These are phyloP conservation scores for Vitis hybrid DNA, from an alignment of 177 flowering plant species.

Conservation along the genomic window DNA sequence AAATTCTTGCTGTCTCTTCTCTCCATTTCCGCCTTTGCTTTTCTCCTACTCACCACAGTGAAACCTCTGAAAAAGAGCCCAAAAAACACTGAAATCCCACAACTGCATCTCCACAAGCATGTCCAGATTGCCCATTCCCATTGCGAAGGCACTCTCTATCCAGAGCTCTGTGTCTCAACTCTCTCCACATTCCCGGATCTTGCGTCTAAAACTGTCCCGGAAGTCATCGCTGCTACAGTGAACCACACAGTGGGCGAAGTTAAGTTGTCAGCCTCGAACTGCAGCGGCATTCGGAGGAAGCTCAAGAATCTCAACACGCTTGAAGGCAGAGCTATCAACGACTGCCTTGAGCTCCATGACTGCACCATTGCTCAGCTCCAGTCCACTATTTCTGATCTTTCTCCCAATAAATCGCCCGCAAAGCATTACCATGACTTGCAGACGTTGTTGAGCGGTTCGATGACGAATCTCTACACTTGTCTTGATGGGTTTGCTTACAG, in stretches of 20 bases:
- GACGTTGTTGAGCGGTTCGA: slow-evolving; percentile 65
- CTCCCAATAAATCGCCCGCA: slow-evolving; percentile 18
- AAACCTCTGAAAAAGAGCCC: slow-evolving; percentile 4
- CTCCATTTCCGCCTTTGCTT: slow-evolving; percentile 18
- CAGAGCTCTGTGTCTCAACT: slow-evolving; percentile 66
- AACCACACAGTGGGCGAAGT: slow-evolving; percentile 45
- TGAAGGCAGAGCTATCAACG: slow-evolving; percentile 47
- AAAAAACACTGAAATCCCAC: slow-evolving; percentile 6
- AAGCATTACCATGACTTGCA: slow-evolving; percentile 38
- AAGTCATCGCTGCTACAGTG: slow-evolving; percentile 42
- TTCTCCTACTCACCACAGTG: slow-evolving; percentile 8
- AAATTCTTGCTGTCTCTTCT: slow-evolving; percentile 16
- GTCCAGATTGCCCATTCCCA: slow-evolving; percentile 41
- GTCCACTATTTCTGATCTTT: slow-evolving; percentile 33
- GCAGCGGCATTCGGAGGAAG: slow-evolving; percentile 27
- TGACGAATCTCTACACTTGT: slow-evolving; percentile 80
- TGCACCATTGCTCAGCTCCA: slow-evolving; percentile 41
- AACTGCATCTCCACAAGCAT: slow-evolving; percentile 31
- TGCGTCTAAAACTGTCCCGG: slow-evolving; percentile 37
- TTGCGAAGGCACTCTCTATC: slow-evolving; percentile 66
- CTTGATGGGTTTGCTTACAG: slow-evolving; percentile 67
- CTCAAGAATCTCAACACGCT: slow-evolving; percentile 22
- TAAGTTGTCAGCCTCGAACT: slow-evolving; percentile 34
- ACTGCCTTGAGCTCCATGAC: slow-evolving; percentile 67
- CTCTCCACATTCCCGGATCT: slow-evolving; percentile 48